Base-by-base conservation (phyloP, 208 protist genomes). In the Leptomonas seymouri region DNA sequence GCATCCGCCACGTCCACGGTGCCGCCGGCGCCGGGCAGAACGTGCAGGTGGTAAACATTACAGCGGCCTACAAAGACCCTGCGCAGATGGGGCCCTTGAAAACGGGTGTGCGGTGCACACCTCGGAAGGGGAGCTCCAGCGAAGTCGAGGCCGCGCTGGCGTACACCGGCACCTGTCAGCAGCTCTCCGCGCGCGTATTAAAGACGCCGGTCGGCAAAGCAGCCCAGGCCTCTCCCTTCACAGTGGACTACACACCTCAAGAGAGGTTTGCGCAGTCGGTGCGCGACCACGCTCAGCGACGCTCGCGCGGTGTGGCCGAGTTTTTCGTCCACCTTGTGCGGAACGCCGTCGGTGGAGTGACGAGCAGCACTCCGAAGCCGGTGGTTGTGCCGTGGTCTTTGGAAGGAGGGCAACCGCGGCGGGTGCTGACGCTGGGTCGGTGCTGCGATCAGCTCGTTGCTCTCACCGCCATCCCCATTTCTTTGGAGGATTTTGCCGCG, bases 251-350 rank as follows among this genome's bases (percentile, higher is more conserved):
- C 71, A 85, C 81, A 4, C 55, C 7, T 6, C 85, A 86, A 67
- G 85, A 91, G 56, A 75, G 76, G 23, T 93, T 96, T 58, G 81
- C 66, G 54, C 85, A 91, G 66, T 74, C 87, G 53, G 86, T 96
- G 62, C 74, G 86, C 20, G 88, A 96, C 44, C 87, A 91, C 67
- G 81, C 68, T 14, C 85, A 92, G 63, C 84, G 87, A 54, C 80
- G 90, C 14, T 67, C 66, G 20, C 75, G 82, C 39, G 87, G 90
- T 14, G 71, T 90, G 16, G 82, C 87, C 0, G 74, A 78, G 49
- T 93, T 96, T 68, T 96, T 93, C 65, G 90, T 96, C 20, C 81
- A 85, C 55, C 85, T 96, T 30, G 74, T 74, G 15, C 87, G 88
- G 36, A 74, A 83, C 53, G 57, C 73, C 16, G 71, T 96, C 1